Evolutionary conservation across 495 filamentous ascomycete genomes (phyloP), one percentile per base, ranked within the genome.

Genomic region (Bombardia bombarda): DNA sequence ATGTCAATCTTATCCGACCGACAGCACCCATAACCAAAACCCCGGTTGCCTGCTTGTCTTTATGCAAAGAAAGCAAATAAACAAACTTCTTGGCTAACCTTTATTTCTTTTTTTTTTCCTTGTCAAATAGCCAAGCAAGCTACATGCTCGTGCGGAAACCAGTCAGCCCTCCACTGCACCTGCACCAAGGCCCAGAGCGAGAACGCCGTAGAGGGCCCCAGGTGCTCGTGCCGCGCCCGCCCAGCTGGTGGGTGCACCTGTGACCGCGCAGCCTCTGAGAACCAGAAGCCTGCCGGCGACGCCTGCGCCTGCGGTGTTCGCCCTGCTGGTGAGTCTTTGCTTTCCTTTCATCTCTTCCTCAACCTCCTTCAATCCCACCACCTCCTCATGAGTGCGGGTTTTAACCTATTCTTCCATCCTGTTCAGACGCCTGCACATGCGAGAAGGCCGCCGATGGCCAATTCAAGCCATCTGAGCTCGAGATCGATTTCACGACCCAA

Each of bases 121-220:
- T 17, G 14, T 22, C 17, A 38, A 13, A 44, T 59, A 72, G 66
- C 68, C 46, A 56, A 71, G 45, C 71, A 78, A 56, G 77, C 77
- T 2, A 82, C 70, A 40, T 96, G 90, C 77, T 90, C 87, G 13
- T 97, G 90, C 58, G 90, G 90, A 51, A 75, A 90, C 68, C 75
- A 90, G 55, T 77, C 77, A 7, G 90, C 90, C 32, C 77, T 95
- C 43, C 73, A 86, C 58, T 97, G 90, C 74, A 80, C 69, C 42
- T 97, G 90, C 70, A 80, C 79, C 60, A 87, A 84, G 60, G 78
- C 88, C 7, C 49, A 72, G 3, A 61, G 72, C 3, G 90, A 97
- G 75, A 95, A 95, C 70, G 56, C 60, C 3, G 45, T 82, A 21
- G 61, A 66, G 3, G 87, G 86, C n/a, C 71, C 87, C 19, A 72